Percentiles rank a stretch among this genome's conserved stretches.
These are phyloP conservation scores for Saturnispora kantuleensis DNA, from an alignment of 805 yeast species.

Conservation along the genomic window DNA sequence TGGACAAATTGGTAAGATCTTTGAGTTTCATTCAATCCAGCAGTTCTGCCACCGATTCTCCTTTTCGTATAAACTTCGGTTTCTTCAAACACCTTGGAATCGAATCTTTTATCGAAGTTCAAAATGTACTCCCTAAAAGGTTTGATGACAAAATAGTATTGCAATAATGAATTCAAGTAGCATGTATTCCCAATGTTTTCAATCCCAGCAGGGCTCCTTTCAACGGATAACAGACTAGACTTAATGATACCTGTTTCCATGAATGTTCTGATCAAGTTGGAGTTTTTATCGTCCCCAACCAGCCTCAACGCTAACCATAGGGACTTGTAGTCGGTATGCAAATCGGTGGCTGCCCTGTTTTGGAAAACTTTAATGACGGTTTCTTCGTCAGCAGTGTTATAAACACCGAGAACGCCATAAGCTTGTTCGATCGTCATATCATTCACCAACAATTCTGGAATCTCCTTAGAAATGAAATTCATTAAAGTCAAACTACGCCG, in stretches of 20 bases:
- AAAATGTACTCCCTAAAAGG: constrained; percentile 67
- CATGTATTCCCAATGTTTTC: constrained; percentile 96
- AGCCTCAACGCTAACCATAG: constrained; percentile 49
- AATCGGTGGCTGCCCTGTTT: constrained; percentile 30
- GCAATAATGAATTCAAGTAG: constrained; percentile 81
- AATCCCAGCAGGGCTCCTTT: constrained; percentile 82
- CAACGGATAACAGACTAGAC: constrained; percentile 47
- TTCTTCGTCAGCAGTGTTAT: constrained; percentile 44
- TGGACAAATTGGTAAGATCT: constrained; percentile 76
- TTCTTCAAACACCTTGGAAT: constrained; percentile 20
- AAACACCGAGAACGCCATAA: constrained; percentile 38
- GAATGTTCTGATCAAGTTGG: constrained; percentile 46
- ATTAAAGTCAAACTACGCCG: constrained; percentile 50
- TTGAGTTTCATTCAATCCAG: constrained; percentile 66
- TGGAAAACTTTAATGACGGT: constrained; percentile 46
- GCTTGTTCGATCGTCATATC: constrained; percentile 31
- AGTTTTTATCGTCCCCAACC: constrained; percentile 45
- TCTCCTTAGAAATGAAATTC: constrained; percentile 39
- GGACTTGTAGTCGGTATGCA: constrained; percentile 39
- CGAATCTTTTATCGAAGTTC: constrained; percentile 36
- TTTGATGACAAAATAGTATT: constrained; percentile 77
- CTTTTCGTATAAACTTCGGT: constrained; percentile 34
- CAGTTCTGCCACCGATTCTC: constrained; percentile 80
- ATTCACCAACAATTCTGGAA: constrained; percentile 25
- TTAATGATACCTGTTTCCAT: constrained; percentile 56